phyloP scores from a whole-genome alignment of 345 rosid genomes.

The Eutrema heterophyllum region DNA sequence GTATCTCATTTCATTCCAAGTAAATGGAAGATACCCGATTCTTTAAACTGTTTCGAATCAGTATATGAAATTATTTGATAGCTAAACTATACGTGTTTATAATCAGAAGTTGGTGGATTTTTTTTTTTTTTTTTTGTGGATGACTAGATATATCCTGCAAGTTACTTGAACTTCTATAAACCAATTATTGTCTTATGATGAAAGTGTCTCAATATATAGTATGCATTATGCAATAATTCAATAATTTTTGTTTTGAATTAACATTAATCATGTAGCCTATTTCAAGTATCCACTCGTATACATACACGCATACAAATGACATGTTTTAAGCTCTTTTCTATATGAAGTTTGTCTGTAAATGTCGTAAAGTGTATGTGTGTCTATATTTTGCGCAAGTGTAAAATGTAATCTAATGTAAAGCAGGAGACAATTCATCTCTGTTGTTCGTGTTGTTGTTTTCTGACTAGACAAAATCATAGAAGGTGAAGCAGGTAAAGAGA shows the following conservation, averaged over 20 bases:
- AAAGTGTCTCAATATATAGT: no score
- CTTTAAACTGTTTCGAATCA: neutral
- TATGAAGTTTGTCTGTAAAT: no score
- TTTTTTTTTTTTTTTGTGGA: neutral
- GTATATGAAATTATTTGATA: neutral
- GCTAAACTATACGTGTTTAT: neutral
- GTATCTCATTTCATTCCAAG: neutral
- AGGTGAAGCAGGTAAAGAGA: constrained; percentile 37
- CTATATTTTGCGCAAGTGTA: neutral
- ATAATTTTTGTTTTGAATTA: no score
- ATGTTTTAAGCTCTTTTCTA: no score
- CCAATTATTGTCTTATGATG: no score
- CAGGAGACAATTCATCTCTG: neutral
- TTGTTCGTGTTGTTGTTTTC: neutral
- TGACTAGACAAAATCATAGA: neutral
- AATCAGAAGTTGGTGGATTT: neutral
- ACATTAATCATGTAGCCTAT: no score
- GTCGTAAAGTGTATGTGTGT: neutral
- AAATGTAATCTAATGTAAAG: neutral
- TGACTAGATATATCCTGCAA: neutral
- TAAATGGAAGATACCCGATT: neutral
- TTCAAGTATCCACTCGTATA: no score
- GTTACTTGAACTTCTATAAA: neutral
- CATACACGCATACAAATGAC: no score
- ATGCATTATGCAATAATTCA: no score